These are phyloP conservation scores for Magnolia officinalis DNA, from an alignment of 164 flowering plant genomes.

Conservation along the genomic window DNA sequence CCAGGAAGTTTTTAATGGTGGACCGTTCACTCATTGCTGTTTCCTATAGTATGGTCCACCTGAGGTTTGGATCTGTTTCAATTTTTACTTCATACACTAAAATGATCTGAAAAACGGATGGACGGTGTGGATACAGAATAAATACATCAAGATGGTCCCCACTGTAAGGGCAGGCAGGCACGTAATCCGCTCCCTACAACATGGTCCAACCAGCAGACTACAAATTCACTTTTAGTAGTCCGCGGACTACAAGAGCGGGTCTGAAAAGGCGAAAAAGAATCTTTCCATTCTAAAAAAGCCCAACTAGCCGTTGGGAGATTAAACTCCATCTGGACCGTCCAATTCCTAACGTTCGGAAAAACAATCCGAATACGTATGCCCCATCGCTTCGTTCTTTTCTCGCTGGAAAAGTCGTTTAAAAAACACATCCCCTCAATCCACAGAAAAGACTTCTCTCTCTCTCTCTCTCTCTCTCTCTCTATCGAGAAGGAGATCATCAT, in stretches of 20 bases:
- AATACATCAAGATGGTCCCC: no score
- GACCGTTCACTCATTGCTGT: no score
- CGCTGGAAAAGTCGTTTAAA: not conserved
- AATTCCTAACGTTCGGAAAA: constrained; percentile 9
- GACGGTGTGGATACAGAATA: no score
- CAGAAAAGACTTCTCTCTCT: not conserved
- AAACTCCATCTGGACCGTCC: constrained; percentile 10
- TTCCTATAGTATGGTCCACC: no score
- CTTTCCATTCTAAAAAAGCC: not conserved
- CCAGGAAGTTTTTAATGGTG: no score
- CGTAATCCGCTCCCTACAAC: not conserved
- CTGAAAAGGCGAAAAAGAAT: not conserved
- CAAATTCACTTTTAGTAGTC: not conserved
- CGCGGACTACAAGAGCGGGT: not conserved
- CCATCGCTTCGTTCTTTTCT: not conserved
- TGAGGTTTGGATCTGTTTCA: no score
- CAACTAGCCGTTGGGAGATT: constrained; percentile 11
- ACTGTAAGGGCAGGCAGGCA: no score
- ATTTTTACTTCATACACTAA: no score
- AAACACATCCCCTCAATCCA: not conserved
- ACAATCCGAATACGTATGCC: not conserved
- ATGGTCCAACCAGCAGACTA: not conserved
- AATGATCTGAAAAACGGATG: no score
- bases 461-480: constrained; percentile 1
- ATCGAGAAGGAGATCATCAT: not conserved